These are phyloP conservation scores for Coniochaeta hoffmannii DNA, from an alignment of 2,329 filamentous ascomycete genomes.

Conservation along the genomic window DNA sequence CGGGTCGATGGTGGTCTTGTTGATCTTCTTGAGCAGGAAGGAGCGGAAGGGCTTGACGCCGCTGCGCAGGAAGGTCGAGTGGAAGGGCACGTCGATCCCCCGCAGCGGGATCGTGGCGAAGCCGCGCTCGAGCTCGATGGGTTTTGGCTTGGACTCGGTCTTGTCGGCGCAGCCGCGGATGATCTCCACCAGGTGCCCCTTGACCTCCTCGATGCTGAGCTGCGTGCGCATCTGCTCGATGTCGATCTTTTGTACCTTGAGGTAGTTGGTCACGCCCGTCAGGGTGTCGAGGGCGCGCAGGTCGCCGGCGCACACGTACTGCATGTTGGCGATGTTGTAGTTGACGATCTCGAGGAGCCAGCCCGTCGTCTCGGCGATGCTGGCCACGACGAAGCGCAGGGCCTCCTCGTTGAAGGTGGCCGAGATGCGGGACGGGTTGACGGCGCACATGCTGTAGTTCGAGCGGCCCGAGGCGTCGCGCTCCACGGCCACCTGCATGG, in stretches of 20 bases:
- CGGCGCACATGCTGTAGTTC: conserved; percentile 99
- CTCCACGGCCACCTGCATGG: conserved; percentile 98
- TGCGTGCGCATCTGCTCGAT: conserved; percentile 88
- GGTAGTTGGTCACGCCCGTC: conserved; percentile 81
- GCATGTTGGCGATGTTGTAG: conserved; percentile 75
- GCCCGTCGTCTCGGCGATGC: conserved; percentile 84
- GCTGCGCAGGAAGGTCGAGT: conserved; percentile 94
- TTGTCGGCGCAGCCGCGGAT: conserved; percentile 82
- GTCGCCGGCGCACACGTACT: conserved; percentile 67
- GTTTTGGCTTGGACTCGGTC: conserved; percentile 81
- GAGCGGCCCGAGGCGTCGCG: conserved; percentile 87
- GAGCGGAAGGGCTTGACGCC: conserved; percentile 98
- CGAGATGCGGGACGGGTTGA: conserved; percentile 96
- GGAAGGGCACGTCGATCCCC: conserved; percentile 98
- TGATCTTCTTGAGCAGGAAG: conserved; percentile 99
- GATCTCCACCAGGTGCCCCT: conserved; percentile 81
- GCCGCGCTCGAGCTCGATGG: conserved; percentile 84
- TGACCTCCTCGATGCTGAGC: conserved; percentile 82
- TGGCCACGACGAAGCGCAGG: conserved; percentile 92
- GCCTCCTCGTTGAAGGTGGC: conserved; percentile 99
- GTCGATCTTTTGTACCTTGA: conserved; percentile 96
- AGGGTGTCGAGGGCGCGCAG: conserved; percentile 64
- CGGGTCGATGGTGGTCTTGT: conserved; percentile 97
- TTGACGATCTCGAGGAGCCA: conserved; percentile 99
- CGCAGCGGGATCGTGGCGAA: conserved; percentile 95